Base-by-base conservation (phyloP, 1,284 basidiomycete species). In the Naganishia albida region DNA sequence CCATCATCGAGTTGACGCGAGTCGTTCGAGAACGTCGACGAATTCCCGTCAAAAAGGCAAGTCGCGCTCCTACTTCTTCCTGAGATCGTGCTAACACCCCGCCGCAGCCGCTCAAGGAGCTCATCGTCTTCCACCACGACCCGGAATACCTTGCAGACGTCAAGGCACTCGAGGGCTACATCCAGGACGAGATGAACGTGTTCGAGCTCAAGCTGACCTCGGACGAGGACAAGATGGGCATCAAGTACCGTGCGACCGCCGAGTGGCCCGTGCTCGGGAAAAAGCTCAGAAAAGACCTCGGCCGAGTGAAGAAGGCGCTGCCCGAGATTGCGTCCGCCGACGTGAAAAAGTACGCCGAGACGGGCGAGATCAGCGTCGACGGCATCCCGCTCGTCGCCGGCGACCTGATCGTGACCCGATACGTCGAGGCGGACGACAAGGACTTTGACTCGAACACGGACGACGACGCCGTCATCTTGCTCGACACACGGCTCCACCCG, bases 231-330 rank as follows among this genome's bases (percentile, higher is more conserved):
- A 80, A 85, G 53, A 91, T 92, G 46, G 93, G 94, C 40, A 90
- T 98, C 72, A 87, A 87, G 72, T 99, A 97, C 83, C 87, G 87
- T 70, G 93, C 90, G 4, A 87, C 88, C 28, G 96, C 96, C 16
- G 96, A 99, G 81, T 99, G 93, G 92, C 84, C 87, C n/a, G 88
- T 91, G 7, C 85, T 99, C 57, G 96, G 96, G 38, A 87, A 87
- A 73, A 98, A 98, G 81, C 84, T 99, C 57, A 88, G 94, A 70
- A 97, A 93, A 78, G 93, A 98, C 77, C 83, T 99, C 48, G 88
- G 82, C 42, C 90, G 90, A 56, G 94, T 99, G 72, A 91, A 93
- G 82, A 90, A 88, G 65, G 91, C 87, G 0, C 84, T 99, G 26
- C 91, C 93, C 18, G 81, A 82, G 28, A 85, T 97, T 43, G 79